Conservation (phyloP, 805 yeast genomes). For the Cyberlindnera meyerae region DNA sequence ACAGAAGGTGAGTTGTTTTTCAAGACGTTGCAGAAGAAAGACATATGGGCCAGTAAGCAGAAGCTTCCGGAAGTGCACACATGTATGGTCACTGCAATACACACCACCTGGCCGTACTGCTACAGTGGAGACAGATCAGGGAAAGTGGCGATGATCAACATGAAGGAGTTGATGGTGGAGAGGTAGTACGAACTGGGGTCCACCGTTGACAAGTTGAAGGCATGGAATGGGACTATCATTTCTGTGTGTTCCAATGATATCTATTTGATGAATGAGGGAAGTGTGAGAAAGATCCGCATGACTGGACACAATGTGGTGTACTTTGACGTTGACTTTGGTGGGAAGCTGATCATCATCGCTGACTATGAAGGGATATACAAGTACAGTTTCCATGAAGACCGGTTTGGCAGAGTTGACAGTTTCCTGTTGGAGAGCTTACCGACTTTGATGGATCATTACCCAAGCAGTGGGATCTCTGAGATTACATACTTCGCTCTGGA, state of each 20-base stretch:
- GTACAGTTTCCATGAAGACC: slow-evolving; percentile 10
- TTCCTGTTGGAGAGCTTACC: too few relatives aligned
- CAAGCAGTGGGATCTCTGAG: too few relatives aligned
- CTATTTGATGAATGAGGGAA: slow-evolving; percentile 6
- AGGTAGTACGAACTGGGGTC: slow-evolving; percentile 7
- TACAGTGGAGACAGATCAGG: slow-evolving; percentile 24
- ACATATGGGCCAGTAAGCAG: slow-evolving; percentile 12
- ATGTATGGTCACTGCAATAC: slow-evolving; percentile 13
- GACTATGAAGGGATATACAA: slow-evolving; percentile 2
- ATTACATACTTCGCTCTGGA: slow-evolving; percentile 18
- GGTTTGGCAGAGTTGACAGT: slow-evolving; percentile 11
- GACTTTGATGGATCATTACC: too few relatives aligned
- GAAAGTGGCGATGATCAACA: slow-evolving; percentile 13
- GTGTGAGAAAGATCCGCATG: slow-evolving; percentile 3
- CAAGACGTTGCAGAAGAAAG: slow-evolving; percentile 15
- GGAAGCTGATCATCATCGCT: slow-evolving; percentile 14
- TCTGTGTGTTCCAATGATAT: slow-evolving; percentile 7
- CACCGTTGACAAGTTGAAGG: slow-evolving; percentile 10
- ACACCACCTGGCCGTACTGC: slow-evolving; percentile 14
- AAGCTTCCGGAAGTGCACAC: slow-evolving; percentile 9
- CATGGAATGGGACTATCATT: slow-evolving; percentile 7
- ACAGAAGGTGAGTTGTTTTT: slow-evolving; percentile 16
- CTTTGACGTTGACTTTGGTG: slow-evolving; percentile 25
- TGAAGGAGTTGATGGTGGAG: slow-evolving; percentile 9
- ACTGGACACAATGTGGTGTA: not conserved